Base-by-base conservation (phyloP, 306 rosid genomes). In the Rubus idaeus region DNA sequence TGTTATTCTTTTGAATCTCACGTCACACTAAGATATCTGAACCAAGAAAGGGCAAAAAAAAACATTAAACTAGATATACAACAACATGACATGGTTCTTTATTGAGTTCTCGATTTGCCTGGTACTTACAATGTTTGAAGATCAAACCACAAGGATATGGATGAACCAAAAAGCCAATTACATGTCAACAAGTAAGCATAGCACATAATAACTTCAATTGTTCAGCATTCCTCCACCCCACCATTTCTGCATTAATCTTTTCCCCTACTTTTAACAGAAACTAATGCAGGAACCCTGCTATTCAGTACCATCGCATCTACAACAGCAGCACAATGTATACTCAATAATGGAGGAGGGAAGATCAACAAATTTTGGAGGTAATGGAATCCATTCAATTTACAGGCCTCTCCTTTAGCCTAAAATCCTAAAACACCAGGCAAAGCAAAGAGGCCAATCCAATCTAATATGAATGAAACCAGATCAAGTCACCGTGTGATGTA, bases 401-500 rank as follows among this genome's bases (percentile, higher is more conserved):
- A 90, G 89, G 89, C 94, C 96, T 82, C 92, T 83, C 77, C 85
- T 84, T 81, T 40, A 77, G 91, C 93, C 98, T 88, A 88, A 86
- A 87, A 88, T 88, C 90, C 84, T 91, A 86, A 89, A 81, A 83
- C 87, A 82, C 83, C 82, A 90, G 97, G 96, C 88, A 66, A 77
- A 86, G 88, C 79, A 80, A 87, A 75, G 91, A 88, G 89, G 91
- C 82, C 86, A 83, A 88, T 82, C 88, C 87, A 87, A 90, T 87
- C 67, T 88, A 73, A 70, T 75, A 71, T 74, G 78, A 84, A 84
- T 64, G 84, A 84, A 82, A 84, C 74, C 85, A 78, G 82, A 86
- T 76, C 83, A 86, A 80, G 87, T 76, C 83, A 81, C 81, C 74
- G 47, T 55, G 75, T 73, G 26, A 77, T 76, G 76, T 75, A 76